A percentile compares a stretch with the other conserved stretches of the same genome.
Conservation (phyloP, 768 basidiomycete genomes). For the Coprinellus micaceus region DNA sequence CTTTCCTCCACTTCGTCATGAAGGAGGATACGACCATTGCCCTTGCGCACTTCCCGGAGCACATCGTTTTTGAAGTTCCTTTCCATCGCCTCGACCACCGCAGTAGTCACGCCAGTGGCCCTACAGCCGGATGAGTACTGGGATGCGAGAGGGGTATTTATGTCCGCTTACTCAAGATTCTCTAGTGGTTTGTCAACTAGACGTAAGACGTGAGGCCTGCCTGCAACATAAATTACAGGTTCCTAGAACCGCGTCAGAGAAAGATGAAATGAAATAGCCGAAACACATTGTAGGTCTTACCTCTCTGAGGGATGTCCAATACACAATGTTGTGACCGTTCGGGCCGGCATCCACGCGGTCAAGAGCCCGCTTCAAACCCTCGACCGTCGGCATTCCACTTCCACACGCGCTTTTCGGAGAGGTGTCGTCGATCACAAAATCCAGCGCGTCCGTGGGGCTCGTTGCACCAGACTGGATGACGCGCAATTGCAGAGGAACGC, state of each 20-base stretch:
- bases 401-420: slow-evolving; percentile 68
- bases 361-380: slow-evolving; percentile 83
- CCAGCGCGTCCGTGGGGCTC: slow-evolving; percentile 27
- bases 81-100: slow-evolving; percentile 91
- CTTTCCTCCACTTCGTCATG: slow-evolving; percentile 96
- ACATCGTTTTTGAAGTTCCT: slow-evolving; percentile 83
- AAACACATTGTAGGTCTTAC: too few species aligned
- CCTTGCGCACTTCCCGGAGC: slow-evolving; percentile 69
- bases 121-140: slow-evolving; percentile 32
- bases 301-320: slow-evolving; percentile 96
- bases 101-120: slow-evolving; percentile 90
- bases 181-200: slow-evolving; percentile 83
- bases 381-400: slow-evolving; percentile 92
- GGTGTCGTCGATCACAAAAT: slow-evolving; percentile 37
- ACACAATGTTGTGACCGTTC: slow-evolving; percentile 68
- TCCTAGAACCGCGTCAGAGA: slow-evolving; percentile 45
- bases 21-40: slow-evolving; percentile 76
- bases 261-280: too few species aligned
- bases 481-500: slow-evolving; percentile 62
- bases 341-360: slow-evolving; percentile 76
- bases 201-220: slow-evolving; percentile 86
- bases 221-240: slow-evolving; percentile 87
- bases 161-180: slow-evolving; percentile 85
- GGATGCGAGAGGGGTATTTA: neutral
- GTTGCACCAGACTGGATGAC: slow-evolving; percentile 25